Conservation (phyloP, 139 green algal genomes). For the Dunaliella primolecta region DNA sequence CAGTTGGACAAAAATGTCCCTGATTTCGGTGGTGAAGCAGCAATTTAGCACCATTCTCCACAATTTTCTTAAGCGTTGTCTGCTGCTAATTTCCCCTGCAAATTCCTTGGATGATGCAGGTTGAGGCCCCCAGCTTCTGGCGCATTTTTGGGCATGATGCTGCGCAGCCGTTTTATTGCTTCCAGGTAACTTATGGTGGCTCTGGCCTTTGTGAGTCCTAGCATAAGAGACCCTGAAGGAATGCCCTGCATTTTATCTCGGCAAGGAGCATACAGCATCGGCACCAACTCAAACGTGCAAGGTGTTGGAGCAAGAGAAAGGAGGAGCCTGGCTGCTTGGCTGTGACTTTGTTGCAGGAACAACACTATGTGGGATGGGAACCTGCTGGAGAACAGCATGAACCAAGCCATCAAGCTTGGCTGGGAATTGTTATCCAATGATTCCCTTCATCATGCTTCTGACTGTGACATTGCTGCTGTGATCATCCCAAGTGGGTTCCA, state of each 20-base stretch:
- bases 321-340: not conserved
- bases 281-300: not conserved
- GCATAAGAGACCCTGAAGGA: not conserved
- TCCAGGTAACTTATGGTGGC: slow-evolving; percentile 1
- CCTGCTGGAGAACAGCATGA: no score
- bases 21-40: not conserved
- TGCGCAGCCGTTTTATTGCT: slow-evolving; percentile 19
- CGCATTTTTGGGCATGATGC: slow-evolving; percentile 11
- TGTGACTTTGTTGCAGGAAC: no score
- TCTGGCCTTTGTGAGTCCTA: not conserved
- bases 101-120: not conserved
- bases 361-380: no score
- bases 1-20: no score
- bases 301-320: not conserved
- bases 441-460: no score
- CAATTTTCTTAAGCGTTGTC: not conserved
- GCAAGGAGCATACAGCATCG: not conserved
- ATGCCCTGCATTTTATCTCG: not conserved
- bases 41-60: not conserved
- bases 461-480: no score
- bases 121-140: not conserved
- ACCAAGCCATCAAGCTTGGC: no score
- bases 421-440: no score
- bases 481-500: no score
- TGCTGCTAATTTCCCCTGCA: not conserved